Base-by-base conservation (phyloP, 1,284 basidiomycete genomes). In the Ustilago crameri region DNA sequence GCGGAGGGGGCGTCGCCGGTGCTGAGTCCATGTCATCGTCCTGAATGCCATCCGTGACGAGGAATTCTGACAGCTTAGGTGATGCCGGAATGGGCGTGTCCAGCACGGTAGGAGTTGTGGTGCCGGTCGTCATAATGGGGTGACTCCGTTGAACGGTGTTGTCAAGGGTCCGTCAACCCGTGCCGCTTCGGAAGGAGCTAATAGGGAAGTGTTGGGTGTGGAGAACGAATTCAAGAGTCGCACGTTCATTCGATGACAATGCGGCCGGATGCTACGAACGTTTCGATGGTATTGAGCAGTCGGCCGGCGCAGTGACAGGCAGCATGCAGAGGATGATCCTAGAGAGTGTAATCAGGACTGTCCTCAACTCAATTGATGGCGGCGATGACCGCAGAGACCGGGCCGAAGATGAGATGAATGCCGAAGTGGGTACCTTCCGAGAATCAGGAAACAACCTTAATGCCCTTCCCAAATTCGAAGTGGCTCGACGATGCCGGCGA, bases 91-190 rank as follows among this genome's bases (percentile, higher is more conserved):
- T 20, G 9, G 50, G 26, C 2, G 51, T 44, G 14, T 60, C 63
- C 40, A 66, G 52, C 45, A 60, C 45, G 38, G 41, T 56, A 10
- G 51, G 52, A 18, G 41, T 50, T 41, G 57, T 44, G 1, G 30
- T 37, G n/a, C 51, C 35, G 24, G 47, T 43, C 27, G 57, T 52
- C 64, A 66, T 60, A 34, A 42, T 49, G 18, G 41, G 22, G 34
- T n/a, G 44, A 51, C 27, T 46, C 41, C n/a, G 9, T 27, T 30
- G 20, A 50, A 66, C 64, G 64, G 64, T 66, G 49, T 66, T 60
- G 40, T 35, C 18, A 30, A 32, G 64, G 64, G 64, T 53, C 64
- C 64, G 64, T 66, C 57, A 56, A 60, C 57, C 64, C 57, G 23
- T 7, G 12, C 14, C 12, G 22, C 7, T n/a, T 14, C 15, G 26